phyloP scores from a whole-genome alignment of 139 green algal species.

The Zygnema circumcarinatum region DNA sequence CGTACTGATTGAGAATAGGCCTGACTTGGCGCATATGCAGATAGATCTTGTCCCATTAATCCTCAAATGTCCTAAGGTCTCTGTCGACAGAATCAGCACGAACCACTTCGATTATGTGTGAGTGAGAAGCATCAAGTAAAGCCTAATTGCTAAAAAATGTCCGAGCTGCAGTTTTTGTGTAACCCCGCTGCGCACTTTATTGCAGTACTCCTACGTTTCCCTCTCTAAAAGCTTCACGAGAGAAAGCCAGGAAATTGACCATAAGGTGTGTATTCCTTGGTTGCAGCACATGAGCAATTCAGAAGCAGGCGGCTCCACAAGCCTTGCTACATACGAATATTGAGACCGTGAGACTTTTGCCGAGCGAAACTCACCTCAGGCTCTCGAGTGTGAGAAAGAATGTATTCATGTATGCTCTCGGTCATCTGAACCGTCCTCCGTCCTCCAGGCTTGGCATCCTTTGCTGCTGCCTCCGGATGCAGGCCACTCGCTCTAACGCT shows the following conservation, averaged over 20 bases:
- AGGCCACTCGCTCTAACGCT: too few relatives aligned
- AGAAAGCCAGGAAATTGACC: neutral
- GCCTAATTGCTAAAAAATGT: too few relatives aligned
- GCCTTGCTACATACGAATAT: too few relatives aligned
- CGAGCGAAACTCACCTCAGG: constrained; percentile 17
- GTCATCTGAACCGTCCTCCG: constrained; percentile 29
- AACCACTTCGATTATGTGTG: too few relatives aligned
- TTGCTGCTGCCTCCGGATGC: too few relatives aligned
- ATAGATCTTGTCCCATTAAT: neutral
- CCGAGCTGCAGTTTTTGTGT: neutral
- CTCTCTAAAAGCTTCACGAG: neutral
- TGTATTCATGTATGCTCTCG: constrained; percentile 30
- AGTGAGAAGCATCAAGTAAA: too few relatives aligned
- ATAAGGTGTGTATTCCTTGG: neutral
- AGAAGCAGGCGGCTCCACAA: too few relatives aligned
- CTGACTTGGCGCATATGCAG: neutral
- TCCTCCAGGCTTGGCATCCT: constrained; percentile 1
- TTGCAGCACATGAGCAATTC: too few relatives aligned
- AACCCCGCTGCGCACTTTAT: neutral
- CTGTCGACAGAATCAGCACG: too few relatives aligned
- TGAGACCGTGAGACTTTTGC: neutral
- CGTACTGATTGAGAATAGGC: neutral
- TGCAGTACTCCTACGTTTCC: neutral
- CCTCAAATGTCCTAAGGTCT: neutral
- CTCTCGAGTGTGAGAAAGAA: constrained; percentile 44